Conservation (phyloP, 345 rosid species). For the Triadica sebifera region DNA sequence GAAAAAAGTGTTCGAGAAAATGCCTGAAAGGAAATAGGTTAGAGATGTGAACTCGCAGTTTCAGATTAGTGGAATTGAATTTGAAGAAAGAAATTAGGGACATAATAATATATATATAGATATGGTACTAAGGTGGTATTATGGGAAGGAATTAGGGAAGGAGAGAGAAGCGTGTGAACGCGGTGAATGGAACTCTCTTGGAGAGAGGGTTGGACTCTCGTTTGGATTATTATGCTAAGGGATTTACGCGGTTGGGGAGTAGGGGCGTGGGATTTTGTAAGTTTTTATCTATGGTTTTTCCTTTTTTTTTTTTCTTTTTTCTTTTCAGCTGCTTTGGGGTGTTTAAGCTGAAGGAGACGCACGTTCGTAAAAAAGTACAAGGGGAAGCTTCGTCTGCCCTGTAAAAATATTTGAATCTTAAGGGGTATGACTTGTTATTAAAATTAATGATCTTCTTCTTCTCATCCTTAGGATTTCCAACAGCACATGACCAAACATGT, state of each 20-base stretch:
- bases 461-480: no score
- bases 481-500: no score
- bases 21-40: not conserved
- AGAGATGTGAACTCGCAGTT: not conserved
- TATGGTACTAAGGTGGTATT: no score
- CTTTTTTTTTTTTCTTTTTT: no score
- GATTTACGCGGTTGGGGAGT: conserved; percentile 10
- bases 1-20: conserved; percentile 7
- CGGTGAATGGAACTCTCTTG: conserved; percentile 5
- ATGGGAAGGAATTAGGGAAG: not conserved
- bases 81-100: not conserved
- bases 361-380: not conserved
- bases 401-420: no score
- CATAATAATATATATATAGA: not conserved
- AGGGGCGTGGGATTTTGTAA: not conserved
- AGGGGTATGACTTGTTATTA: no score
- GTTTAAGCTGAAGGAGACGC: not conserved
- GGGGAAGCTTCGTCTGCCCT: not conserved
- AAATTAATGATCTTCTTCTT: no score
- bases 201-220: conserved; percentile 26
- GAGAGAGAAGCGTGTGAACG: conserved; percentile 36
- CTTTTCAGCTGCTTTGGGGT: not conserved
- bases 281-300: no score
- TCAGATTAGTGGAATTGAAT: not conserved
- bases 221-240: not conserved